Evolutionary conservation across 441 rosid species (phyloP).

Genomic region (Manihot esculenta): DNA sequence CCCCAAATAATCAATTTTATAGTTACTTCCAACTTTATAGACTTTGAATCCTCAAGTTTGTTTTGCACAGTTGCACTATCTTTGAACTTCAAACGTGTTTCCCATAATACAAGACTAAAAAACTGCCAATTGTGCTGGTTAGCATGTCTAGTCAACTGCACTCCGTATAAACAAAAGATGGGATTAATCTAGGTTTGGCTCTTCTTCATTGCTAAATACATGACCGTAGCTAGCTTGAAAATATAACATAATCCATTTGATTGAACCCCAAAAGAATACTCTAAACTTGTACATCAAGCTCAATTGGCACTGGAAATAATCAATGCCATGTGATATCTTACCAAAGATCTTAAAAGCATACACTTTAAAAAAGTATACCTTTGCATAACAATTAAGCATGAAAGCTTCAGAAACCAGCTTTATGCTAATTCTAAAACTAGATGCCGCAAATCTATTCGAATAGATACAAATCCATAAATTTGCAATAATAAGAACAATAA

Average conservation of each 20-base stretch:
- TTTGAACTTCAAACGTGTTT: neutral
- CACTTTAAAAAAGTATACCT: conserved; percentile 5
- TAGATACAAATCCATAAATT: conserved; percentile 3
- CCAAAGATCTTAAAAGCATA: conserved; percentile 22
- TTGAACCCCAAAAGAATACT: neutral
- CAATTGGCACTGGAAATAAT: conserved; percentile 14
- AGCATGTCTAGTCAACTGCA: conserved; percentile 6
- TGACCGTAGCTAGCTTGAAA: neutral
- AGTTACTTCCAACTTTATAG: neutral
- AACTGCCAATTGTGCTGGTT: conserved; percentile 12
- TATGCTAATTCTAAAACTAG: neutral
- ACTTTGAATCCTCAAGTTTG: neutral
- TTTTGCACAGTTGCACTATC: neutral
- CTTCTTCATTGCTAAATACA: conserved; percentile 8
- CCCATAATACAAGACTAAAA: neutral
- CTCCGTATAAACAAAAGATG: conserved; percentile 1
- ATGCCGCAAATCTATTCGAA: conserved; percentile 2
- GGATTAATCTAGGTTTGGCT: conserved; percentile 3
- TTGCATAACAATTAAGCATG: neutral
- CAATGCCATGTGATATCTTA: conserved; percentile 7
- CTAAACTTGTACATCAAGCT: conserved; percentile 1
- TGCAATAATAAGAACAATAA: neutral
- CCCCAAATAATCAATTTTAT: neutral
- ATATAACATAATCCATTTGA: neutral
- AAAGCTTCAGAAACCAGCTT: neutral